Evolutionary conservation across 1,139 yeast species (phyloP).

Genomic region (Yueomyces sp.): DNA sequence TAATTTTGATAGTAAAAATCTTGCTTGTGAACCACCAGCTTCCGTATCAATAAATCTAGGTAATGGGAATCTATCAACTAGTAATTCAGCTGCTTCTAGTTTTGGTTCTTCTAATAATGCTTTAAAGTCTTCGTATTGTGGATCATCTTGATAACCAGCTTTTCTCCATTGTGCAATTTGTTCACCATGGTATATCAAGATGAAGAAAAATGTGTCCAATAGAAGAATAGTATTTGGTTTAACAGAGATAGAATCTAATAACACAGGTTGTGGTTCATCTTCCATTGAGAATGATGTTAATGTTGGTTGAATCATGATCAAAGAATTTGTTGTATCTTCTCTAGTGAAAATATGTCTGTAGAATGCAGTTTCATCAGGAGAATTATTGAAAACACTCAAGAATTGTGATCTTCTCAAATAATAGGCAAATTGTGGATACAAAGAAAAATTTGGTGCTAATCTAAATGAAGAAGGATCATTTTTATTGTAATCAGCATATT

Average conservation of each 20-base stretch:
- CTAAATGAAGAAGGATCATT: slow-evolving; percentile 69
- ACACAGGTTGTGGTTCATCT: slow-evolving; percentile 85
- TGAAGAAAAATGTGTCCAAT: slow-evolving; percentile 92
- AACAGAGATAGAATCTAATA: slow-evolving; percentile 85
- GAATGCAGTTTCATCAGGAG: slow-evolving; percentile 98
- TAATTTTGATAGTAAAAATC: slow-evolving; percentile 86
- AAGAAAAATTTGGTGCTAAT: slow-evolving; percentile 62
- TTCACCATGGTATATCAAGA: slow-evolving; percentile 88
- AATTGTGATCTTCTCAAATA: slow-evolving; percentile 95
- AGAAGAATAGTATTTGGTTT: slow-evolving; percentile 79
- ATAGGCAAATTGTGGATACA: slow-evolving; percentile 92
- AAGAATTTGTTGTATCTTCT: slow-evolving; percentile 86
- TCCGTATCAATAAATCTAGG: slow-evolving; percentile 95
- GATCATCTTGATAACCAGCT: slow-evolving; percentile 85
- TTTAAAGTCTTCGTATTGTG: slow-evolving; percentile 81
- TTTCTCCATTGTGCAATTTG: slow-evolving; percentile 95
- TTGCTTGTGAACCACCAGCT: slow-evolving; percentile 96
- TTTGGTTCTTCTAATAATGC: slow-evolving; percentile 80
- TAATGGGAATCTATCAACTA: slow-evolving; percentile 89
- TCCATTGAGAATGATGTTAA: slow-evolving; percentile 76
- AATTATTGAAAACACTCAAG: slow-evolving; percentile 90
- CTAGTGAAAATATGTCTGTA: slow-evolving; percentile 85
- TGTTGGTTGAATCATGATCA: slow-evolving; percentile 95
- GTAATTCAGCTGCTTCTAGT: slow-evolving; percentile 80
- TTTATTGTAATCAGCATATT: slow-evolving; percentile 78